Percentiles rank a stretch among this genome's conserved stretches.
Evolutionary conservation across 352 stramenopile species (phyloP).

Genomic region (Hyphochytrium catenoides): DNA sequence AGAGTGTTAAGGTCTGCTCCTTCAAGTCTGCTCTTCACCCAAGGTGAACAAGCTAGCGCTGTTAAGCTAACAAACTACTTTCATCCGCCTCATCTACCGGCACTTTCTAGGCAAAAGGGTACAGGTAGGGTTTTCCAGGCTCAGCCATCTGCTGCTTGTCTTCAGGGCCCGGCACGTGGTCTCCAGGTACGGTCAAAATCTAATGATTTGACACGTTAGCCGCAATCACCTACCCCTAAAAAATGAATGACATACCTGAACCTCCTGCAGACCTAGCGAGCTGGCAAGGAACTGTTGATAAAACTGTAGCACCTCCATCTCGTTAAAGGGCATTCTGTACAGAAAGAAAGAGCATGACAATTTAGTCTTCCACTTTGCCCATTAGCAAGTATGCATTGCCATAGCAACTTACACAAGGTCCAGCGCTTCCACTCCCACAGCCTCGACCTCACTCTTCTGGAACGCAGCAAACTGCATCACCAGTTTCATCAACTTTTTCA

Average conservation of each 20-base stretch:
- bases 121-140: too few relatives aligned
- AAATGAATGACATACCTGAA: conserved; percentile 17
- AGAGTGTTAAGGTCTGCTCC: too few relatives aligned
- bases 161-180: too few relatives aligned
- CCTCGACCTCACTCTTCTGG: conserved; percentile 70
- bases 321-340: conserved; percentile 75
- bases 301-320: conserved; percentile 68
- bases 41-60: too few relatives aligned
- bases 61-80: too few relatives aligned
- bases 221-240: not conserved
- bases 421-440: conserved; percentile 73
- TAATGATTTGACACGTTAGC: too few relatives aligned
- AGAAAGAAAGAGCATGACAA: conserved; percentile 6
- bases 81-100: too few relatives aligned
- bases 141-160: too few relatives aligned
- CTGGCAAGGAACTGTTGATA: conserved; percentile 71
- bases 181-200: too few relatives aligned
- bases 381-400: conserved; percentile 2
- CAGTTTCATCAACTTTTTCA: conserved; percentile 75
- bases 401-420: conserved; percentile 42
- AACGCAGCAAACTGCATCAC: conserved; percentile 93
- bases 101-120: too few relatives aligned
- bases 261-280: conserved; percentile 63
- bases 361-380: not conserved
- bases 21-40: too few relatives aligned